Evolutionary conservation across 2,329 filamentous ascomycete genomes (phyloP).

Genomic region (Mycosphaerella sp.): DNA sequence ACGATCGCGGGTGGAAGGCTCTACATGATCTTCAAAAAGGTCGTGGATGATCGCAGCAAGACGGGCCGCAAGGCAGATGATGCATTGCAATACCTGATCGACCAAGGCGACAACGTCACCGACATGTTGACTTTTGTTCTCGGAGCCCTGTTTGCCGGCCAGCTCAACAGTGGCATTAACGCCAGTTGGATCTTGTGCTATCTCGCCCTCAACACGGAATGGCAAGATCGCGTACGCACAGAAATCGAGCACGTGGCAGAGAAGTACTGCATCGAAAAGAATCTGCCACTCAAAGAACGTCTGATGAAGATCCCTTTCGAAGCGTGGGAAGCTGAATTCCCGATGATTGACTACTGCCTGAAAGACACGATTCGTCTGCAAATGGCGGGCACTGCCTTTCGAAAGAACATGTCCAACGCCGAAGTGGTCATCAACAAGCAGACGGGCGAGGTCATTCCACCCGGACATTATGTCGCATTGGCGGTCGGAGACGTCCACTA

Average conservation of each 20-base stretch:
- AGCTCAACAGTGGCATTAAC: conserved; percentile 53
- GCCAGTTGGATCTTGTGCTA: conserved; percentile 49
- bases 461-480: conserved; percentile 43
- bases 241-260: conserved; percentile 45
- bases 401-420: conserved; percentile 46
- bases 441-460: conserved; percentile 45
- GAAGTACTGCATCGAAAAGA: conserved; percentile 36
- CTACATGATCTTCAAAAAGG: conserved; percentile 44
- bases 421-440: conserved; percentile 40
- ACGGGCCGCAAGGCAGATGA: conserved; percentile 44
- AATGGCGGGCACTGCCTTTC: conserved; percentile 44
- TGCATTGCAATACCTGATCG: conserved; percentile 49
- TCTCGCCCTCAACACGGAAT: conserved; percentile 43
- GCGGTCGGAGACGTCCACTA: conserved; percentile 45
- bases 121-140: conserved; percentile 43
- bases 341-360: conserved; percentile 47
- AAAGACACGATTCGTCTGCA: conserved; percentile 50
- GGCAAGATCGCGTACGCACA: conserved; percentile 41
- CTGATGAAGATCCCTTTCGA: conserved; percentile 45
- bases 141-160: conserved; percentile 51
- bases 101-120: conserved; percentile 43
- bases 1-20: conserved; percentile 43
- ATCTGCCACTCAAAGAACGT: conserved; percentile 33
- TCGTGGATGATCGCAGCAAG: conserved; percentile 43
- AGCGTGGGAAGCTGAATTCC: conserved; percentile 52